Evolutionary conservation across 768 basidiomycete species (phyloP), one percentile per base, ranked within the genome.

Genomic region (Myochromella boudieri): DNA sequence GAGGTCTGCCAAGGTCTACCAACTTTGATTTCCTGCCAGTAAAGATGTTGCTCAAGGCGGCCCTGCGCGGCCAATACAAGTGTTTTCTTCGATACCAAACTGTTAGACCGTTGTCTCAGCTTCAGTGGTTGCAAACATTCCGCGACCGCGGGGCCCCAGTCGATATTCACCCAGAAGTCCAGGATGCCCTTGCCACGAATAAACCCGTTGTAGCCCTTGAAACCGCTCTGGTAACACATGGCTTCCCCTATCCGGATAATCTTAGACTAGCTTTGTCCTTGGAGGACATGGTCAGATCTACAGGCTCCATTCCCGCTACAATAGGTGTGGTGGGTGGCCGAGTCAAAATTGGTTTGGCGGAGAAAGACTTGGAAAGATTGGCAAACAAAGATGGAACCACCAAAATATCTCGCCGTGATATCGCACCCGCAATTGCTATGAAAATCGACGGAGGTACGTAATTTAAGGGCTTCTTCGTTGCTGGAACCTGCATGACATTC

Each of bases 171-270:
- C 85, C 88, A 7, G 94, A 98, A 63, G 85, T 97, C 25, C 70
- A 85, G 52, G 78, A 94, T 45, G 94, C 95, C 3, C 73, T 95
- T 17, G 70, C 75, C 3, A 68, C 74, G 32, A 69, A 74, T 8
- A 71, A 69, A 51, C 83, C 93, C 15, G 74, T 97, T 36, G 92
- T 97, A 9, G 94, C 95, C 10, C 80, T 98, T 9, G 95, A 98
- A 64, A 91, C 88, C 1, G 85, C 95, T 1, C 80, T 98, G 43
- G 83, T 97, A 49, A 94, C 94, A 1, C 92, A 97, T 72, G 95
- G 93, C 15, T 82, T 95, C 69, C 91, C 92, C 0, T 82, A 82
- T 54, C 93, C 93, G 0, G 73, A 75, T 28, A 95, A 92, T 59
- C 62, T 86, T 5, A 72, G 84, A 21, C 83, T 87, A 18, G 84